Base-by-base conservation (phyloP, 441 rosid species). In the Jatropha multifida region DNA sequence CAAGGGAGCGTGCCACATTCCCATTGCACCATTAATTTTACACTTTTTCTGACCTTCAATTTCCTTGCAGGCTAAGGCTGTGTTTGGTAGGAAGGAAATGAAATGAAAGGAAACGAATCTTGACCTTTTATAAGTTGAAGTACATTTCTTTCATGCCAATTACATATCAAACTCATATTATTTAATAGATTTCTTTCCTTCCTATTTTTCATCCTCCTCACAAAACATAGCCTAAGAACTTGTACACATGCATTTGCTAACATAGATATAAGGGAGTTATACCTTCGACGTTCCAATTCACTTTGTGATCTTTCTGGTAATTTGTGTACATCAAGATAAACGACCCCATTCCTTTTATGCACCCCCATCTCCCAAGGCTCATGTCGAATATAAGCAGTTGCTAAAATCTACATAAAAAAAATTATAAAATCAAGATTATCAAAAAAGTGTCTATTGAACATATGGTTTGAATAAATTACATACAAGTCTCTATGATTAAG, bases 321-420 rank as follows among this genome's bases (percentile, higher is more conserved):
- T 82, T 93, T 95, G 83, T 95, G 99, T 60, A 92, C 95, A 77
- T 95, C 98, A 63, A 92, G 91, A 86, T 95, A 93, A 72, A 95
- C 92, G 38, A 88, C 91, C 58, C 98, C 98, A 76, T 93, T 92
- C 87, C 98, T 87, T 86, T 92, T 93, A 82, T 95, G 98, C 81
- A 95, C 98, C 20, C 99, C 99, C 98, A 95, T 95, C 87, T 93
- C 98, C 99, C 99, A 95, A 49, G 98, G 91, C 64, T 93, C 99
- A 72, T 87, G 83, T 78, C 86, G 85, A 75, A 88, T 85, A 84
- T 95, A 95, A 74, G 98, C 94, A 83, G 97, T 86, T 54, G 91
- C 94, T 77, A 95, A 56, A 80, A 95, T 95, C 99, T 94, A 79
- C 80, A 72, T 40, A 71, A 71, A 80, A 56, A 66, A 49, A 80